Evolutionary conservation across 1,284 basidiomycete species (phyloP).

Genomic region (Vanrija pseudolonga): DNA sequence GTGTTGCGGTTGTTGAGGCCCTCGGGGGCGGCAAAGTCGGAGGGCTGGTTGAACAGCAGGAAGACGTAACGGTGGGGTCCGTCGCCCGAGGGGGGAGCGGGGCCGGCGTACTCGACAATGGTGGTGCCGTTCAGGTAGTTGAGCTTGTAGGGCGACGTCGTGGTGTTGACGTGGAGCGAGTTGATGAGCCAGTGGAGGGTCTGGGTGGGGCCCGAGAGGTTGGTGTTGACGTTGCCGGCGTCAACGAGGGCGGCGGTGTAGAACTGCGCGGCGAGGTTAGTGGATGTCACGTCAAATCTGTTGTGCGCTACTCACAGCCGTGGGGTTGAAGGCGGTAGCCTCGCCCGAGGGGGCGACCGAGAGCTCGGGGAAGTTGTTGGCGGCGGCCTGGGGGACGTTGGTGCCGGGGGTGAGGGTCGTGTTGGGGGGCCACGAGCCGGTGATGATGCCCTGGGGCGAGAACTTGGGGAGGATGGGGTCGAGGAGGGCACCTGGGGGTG

Average conservation of each 20-base stretch:
- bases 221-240: constrained; percentile 59
- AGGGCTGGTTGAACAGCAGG: constrained; percentile 17
- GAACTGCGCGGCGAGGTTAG: background rate
- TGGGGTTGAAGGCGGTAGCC: constrained; percentile 48
- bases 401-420: constrained; percentile 2
- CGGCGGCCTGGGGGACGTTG: background rate
- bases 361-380: constrained; percentile 93
- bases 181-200: constrained; percentile 80
- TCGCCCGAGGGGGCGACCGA: constrained; percentile 95
- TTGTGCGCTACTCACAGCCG: no score
- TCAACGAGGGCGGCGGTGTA: constrained; percentile 71
- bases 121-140: constrained; percentile 15
- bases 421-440: constrained; percentile 5
- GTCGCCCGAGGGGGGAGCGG: constrained; percentile 62
- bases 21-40: constrained; percentile 60
- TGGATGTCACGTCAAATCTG: no score
- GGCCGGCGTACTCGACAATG: constrained; percentile 66
- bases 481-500: constrained; percentile 4
- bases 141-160: constrained; percentile 42
- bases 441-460: constrained; percentile 12
- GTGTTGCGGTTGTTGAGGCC: constrained; percentile 59
- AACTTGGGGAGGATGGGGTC: constrained; percentile 5
- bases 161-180: constrained; percentile 55
- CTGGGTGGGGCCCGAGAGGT: constrained; percentile 50
- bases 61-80: constrained; percentile 63